Conservation (phyloP, 2,329 filamentous ascomycete genomes). For the Metarhizium guizhouense region DNA sequence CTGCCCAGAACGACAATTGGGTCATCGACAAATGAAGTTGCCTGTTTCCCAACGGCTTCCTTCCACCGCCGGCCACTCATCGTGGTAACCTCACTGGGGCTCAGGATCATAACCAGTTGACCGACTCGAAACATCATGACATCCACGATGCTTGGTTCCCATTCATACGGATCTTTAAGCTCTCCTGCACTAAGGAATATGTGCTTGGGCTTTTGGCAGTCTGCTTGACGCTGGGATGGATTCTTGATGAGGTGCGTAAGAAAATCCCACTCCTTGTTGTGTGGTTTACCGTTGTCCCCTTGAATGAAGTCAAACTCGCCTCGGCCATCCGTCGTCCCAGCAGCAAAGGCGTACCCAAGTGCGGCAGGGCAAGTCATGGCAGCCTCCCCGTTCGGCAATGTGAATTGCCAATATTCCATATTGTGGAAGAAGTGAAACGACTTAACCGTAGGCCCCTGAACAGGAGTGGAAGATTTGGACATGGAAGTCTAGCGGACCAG, state of each 20-base stretch:
- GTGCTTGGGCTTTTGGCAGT: slow-evolving; percentile 74
- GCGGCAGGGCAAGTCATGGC: slow-evolving; percentile 77
- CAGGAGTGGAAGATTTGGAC: slow-evolving; percentile 33
- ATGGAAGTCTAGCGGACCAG: slow-evolving; percentile 23
- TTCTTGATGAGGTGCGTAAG: slow-evolving; percentile 64
- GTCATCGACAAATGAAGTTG: slow-evolving; percentile 34
- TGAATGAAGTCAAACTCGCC: slow-evolving; percentile 92
- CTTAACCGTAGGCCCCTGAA: slow-evolving; percentile 60
- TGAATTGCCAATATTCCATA: slow-evolving; percentile 67
- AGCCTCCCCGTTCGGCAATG: slow-evolving; percentile 59
- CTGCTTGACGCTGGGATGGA: slow-evolving; percentile 59
- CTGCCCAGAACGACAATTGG: slow-evolving; percentile 79
- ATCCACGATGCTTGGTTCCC: slow-evolving; percentile 88
- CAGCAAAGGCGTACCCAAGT: slow-evolving; percentile 86
- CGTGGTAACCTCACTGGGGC: slow-evolving; percentile 80
- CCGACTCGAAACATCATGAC: slow-evolving; percentile 79
- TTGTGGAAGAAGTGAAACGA: slow-evolving; percentile 82
- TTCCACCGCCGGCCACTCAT: slow-evolving; percentile 65
- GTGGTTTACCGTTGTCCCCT: slow-evolving; percentile 62
- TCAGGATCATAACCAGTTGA: slow-evolving; percentile 74
- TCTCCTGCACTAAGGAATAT: slow-evolving; percentile 85
- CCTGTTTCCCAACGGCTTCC: slow-evolving; percentile 61
- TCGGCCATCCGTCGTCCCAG: slow-evolving; percentile 84
- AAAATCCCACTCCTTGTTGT: slow-evolving; percentile 69
- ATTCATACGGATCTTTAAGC: slow-evolving; percentile 65